These are phyloP conservation scores for Cystoderma amianthinum DNA, from an alignment of 768 basidiomycete species.

Conservation along the genomic window DNA sequence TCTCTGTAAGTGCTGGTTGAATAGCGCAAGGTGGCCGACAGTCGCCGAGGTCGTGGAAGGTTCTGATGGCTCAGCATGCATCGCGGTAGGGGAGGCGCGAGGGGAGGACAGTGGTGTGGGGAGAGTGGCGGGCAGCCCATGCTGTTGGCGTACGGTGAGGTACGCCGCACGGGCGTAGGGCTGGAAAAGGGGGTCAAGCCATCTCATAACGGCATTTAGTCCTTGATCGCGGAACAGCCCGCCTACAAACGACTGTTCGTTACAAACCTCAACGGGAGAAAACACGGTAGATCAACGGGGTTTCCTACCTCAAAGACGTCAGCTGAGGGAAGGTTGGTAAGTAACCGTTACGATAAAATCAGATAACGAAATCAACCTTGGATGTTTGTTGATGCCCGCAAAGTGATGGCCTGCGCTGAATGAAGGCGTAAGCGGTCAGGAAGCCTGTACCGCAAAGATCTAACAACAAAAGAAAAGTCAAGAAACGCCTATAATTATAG, in stretches of 20 bases:
- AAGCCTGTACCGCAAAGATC: constrained; percentile 60
- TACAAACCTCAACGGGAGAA: neutral
- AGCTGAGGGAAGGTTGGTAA: constrained; percentile 30
- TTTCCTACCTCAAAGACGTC: constrained; percentile 69
- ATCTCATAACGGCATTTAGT: constrained; percentile 42
- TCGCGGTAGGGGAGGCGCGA: constrained; percentile 5
- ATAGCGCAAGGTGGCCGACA: constrained; percentile 66
- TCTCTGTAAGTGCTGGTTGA: constrained; percentile 74
- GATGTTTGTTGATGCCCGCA: constrained; percentile 61
- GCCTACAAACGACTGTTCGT: constrained; percentile 67
- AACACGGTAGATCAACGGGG: constrained; percentile 1
- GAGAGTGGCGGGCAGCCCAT: constrained; percentile 47
- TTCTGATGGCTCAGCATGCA: too few species aligned
- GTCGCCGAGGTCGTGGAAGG: constrained; percentile 16
- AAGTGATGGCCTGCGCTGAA: constrained; percentile 64
- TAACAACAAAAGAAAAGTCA: constrained; percentile 14
- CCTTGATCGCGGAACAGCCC: constrained; percentile 71
- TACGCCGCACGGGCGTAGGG: constrained; percentile 65
- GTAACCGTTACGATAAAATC: too few species aligned
- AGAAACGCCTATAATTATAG: neutral
- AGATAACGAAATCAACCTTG: constrained; percentile 42
- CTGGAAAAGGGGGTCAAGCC: constrained; percentile 56
- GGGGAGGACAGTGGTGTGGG: constrained; percentile 15
- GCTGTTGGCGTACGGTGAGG: constrained; percentile 52
- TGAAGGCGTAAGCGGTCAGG: constrained; percentile 59